These are phyloP conservation scores for Candida glaebosa DNA, from an alignment of 805 yeast genomes.

Conservation along the genomic window DNA sequence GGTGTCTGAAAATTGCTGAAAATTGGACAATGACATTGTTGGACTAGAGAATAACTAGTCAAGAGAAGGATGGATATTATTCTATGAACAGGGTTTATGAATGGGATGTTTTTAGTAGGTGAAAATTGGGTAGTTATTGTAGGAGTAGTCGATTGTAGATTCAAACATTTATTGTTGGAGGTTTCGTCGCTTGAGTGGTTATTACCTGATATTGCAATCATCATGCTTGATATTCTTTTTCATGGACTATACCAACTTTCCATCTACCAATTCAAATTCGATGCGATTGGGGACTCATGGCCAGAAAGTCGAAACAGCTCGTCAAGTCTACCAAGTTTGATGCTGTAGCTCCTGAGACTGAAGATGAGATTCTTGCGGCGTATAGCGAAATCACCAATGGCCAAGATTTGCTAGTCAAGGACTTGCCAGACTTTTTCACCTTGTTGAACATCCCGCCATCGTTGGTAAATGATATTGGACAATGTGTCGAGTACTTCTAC, in stretches of 20 bases:
- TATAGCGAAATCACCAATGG: conserved; percentile 22
- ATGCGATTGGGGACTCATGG: not conserved
- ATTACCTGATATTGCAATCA: too few relatives aligned
- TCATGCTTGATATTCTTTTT: too few relatives aligned
- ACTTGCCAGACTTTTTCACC: conserved; percentile 22
- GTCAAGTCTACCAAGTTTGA: conserved; percentile 10
- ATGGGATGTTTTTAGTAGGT: too few relatives aligned
- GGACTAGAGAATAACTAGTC: too few relatives aligned
- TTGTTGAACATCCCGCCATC: conserved; percentile 26
- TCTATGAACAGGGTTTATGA: too few relatives aligned
- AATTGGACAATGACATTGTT: too few relatives aligned
- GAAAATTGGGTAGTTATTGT: too few relatives aligned
- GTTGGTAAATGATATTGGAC: conserved; percentile 28
- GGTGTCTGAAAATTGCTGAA: too few relatives aligned
- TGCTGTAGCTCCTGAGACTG: conserved; percentile 18
- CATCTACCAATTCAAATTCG: too few relatives aligned
- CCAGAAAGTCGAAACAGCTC: not conserved
- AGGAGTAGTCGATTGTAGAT: not conserved
- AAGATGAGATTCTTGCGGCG: conserved; percentile 33
- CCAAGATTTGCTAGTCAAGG: conserved; percentile 25
- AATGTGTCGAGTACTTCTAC: conserved; percentile 33
- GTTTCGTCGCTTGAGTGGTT: not conserved
- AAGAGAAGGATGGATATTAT: not conserved
- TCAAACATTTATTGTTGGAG: not conserved
- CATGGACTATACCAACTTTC: too few relatives aligned